These are phyloP conservation scores for Lanzia echinophila DNA, from an alignment of 2,329 filamentous ascomycete genomes.

Conservation along the genomic window DNA sequence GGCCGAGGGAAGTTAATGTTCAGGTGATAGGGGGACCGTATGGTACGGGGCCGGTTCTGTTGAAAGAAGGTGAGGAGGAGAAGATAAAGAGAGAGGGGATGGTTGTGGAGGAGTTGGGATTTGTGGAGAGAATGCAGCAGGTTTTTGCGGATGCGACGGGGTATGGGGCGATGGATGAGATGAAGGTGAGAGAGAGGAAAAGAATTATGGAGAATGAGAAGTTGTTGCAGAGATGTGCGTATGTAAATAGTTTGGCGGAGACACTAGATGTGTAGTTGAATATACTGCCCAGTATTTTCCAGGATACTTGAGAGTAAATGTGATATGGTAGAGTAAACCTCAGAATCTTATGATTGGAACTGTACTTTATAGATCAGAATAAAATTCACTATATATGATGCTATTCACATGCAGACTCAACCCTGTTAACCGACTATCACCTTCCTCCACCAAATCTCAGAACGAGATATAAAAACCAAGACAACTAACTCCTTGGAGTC, in stretches of 20 bases:
- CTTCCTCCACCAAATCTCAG: no score
- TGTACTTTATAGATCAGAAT: no score
- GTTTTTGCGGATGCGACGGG: not conserved
- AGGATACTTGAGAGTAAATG: no score
- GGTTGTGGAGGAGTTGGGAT: no score
- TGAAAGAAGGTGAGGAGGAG: not conserved
- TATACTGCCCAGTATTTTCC: no score
- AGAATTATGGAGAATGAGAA: not conserved
- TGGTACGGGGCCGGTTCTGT: not conserved
- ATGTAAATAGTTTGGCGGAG: not conserved
- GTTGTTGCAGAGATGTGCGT: not conserved
- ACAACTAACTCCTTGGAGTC: no score
- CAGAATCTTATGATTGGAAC: no score
- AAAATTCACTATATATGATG: no score
- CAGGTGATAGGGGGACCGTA: not conserved
- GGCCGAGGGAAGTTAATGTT: not conserved
- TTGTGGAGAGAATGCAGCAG: not conserved
- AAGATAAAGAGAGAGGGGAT: not conserved
- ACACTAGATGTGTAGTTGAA: not conserved
- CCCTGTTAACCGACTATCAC: no score
- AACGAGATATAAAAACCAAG: no score
- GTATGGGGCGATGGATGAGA: not conserved
- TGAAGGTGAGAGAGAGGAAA: not conserved
- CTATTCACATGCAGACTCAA: no score
- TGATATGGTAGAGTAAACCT: no score